Evolutionary conservation across 1,139 yeast genomes (phyloP).

Genomic region (Debaryomyces robertsiae): DNA sequence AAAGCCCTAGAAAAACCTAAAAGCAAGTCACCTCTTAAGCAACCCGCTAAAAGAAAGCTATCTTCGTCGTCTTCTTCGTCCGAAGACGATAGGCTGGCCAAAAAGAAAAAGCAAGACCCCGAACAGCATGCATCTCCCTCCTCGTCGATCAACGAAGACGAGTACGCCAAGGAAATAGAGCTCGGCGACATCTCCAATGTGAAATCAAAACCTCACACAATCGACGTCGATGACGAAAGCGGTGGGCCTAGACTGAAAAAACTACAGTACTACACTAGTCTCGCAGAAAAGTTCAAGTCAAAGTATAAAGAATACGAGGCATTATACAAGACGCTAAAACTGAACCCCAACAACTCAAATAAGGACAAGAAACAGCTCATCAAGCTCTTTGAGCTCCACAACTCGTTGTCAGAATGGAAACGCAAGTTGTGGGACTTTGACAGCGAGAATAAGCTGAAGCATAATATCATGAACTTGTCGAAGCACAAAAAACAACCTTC

Average conservation of each 20-base stretch:
- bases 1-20: conserved; percentile 3
- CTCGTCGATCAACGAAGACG: conserved; percentile 28
- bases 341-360: conserved; percentile 14
- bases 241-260: conserved; percentile 13
- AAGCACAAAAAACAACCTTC: conserved; percentile 32
- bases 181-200: background rate
- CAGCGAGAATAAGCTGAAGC: conserved; percentile 33
- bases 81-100: conserved; percentile 18
- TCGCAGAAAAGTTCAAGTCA: conserved; percentile 39
- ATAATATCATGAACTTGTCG: conserved; percentile 36
- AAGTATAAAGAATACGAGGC: conserved; percentile 44
- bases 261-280: conserved; percentile 26
- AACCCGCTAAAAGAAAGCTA: conserved; percentile 5
- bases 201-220: background rate
- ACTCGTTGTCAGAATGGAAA: conserved; percentile 38
- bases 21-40: conserved; percentile 8
- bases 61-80: conserved; percentile 12
- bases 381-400: conserved; percentile 39
- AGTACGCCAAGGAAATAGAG: conserved; percentile 14
- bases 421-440: conserved; percentile 39
- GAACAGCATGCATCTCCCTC: conserved; percentile 34
- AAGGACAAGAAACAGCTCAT: conserved; percentile 26
- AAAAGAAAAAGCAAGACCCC: conserved; percentile 16
- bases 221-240: conserved; percentile 10
- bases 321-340: conserved; percentile 29